Evolutionary conservation across 768 basidiomycete genomes (phyloP).

Genomic region (Phaeolepiota aurea): DNA sequence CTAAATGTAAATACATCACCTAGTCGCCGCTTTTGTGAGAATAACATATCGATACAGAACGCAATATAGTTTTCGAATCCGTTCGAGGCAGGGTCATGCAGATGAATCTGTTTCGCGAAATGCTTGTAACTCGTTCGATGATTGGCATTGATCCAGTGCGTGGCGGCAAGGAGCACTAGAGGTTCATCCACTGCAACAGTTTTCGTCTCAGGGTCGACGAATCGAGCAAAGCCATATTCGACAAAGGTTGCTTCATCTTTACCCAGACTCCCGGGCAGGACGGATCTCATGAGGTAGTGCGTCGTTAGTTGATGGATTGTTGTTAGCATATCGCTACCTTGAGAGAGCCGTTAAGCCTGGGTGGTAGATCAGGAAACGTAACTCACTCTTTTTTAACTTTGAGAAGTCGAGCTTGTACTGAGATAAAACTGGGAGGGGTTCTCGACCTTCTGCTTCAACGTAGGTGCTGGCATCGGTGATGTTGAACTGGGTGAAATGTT

Average conservation of each 20-base stretch:
- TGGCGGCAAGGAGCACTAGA: constrained; percentile 33
- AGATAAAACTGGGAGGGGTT: constrained; percentile 20
- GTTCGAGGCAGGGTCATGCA: constrained; percentile 23
- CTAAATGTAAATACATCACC: constrained; percentile 29
- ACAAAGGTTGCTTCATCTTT: constrained; percentile 31
- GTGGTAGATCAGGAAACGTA: background rate
- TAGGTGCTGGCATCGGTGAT: constrained; percentile 27
- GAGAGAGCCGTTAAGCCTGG: background rate
- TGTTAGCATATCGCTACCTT: constrained; percentile 27
- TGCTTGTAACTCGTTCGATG: constrained; percentile 25
- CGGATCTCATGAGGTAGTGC: constrained; percentile 33
- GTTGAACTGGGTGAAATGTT: constrained; percentile 27
- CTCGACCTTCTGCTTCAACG: constrained; percentile 19
- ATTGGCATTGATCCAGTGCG: constrained; percentile 29
- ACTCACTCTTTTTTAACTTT: constrained; percentile 32
- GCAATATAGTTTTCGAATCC: constrained; percentile 39
- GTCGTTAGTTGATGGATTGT: constrained; percentile 29
- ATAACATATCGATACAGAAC: constrained; percentile 30
- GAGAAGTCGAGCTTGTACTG: constrained; percentile 31
- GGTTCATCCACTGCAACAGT: constrained; percentile 33
- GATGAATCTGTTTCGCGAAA: constrained; percentile 26
- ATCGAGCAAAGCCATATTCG: constrained; percentile 37
- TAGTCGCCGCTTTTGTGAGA: constrained; percentile 18
- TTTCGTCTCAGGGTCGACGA: constrained; percentile 28
- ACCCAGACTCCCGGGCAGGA: constrained; percentile 24